phyloP scores from a whole-genome alignment of 2,329 filamentous ascomycete species.

The Penicillium brasilianum region DNA sequence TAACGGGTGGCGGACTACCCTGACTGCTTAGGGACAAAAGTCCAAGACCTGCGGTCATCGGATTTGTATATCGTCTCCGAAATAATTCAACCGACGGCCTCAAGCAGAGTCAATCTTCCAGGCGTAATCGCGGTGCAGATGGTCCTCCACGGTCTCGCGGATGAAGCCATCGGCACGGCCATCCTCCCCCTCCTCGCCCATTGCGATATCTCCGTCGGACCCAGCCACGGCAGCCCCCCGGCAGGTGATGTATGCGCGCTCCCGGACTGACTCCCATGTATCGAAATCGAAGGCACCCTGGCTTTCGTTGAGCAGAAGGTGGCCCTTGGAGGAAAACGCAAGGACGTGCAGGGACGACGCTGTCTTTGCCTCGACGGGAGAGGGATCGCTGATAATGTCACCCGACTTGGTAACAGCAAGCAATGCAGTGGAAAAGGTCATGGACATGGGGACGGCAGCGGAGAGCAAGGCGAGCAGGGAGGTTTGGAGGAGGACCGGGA shows the following conservation, averaged over 20 bases:
- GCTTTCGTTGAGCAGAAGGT: conserved; percentile 79
- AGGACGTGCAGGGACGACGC: conserved; percentile 81
- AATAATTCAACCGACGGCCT: conserved; percentile 14
- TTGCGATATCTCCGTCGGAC: conserved; percentile 50
- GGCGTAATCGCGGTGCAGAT: conserved; percentile 51
- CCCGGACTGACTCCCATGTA: conserved; percentile 74
- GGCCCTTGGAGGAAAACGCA: conserved; percentile 74
- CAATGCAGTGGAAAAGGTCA: conserved; percentile 69
- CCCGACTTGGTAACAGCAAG: conserved; percentile 60
- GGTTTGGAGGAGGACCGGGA: conserved; percentile 83
- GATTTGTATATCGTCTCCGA: neutral
- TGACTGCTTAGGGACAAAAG: neutral
- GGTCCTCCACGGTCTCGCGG: conserved; percentile 64
- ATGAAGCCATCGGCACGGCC: conserved; percentile 63
- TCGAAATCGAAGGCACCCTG: conserved; percentile 76
- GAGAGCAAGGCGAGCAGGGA: conserved; percentile 78
- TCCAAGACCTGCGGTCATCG: neutral
- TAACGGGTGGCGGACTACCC: neutral
- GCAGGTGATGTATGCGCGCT: conserved; percentile 69
- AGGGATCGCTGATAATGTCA: conserved; percentile 64
- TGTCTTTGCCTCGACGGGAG: conserved; percentile 63
- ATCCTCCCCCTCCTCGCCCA: conserved; percentile 48
- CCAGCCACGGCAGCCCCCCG: conserved; percentile 51
- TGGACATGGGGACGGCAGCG: conserved; percentile 78
- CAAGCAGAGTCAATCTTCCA: conserved; percentile 47